These are phyloP conservation scores for Erythrophleum fordii DNA, from an alignment of 306 rosid species.

Conservation along the genomic window DNA sequence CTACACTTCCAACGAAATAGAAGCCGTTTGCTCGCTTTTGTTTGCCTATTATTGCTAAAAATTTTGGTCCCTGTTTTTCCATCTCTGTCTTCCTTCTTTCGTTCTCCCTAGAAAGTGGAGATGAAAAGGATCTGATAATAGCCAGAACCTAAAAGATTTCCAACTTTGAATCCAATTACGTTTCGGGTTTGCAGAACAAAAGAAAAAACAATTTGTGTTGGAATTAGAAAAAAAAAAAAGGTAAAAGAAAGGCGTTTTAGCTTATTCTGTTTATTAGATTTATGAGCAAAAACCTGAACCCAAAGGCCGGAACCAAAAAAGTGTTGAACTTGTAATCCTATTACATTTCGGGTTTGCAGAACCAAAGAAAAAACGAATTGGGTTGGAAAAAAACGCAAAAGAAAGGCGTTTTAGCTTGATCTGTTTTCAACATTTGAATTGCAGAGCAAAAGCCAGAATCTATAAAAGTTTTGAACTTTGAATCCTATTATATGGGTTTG, in stretches of 20 bases:
- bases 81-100: constrained; percentile 14
- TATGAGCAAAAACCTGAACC: background rate
- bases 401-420: background rate
- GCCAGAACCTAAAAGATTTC: background rate
- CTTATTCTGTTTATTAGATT: background rate
- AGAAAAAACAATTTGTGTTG: background rate
- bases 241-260: background rate
- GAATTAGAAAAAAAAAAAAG: no score
- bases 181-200: background rate
- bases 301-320: background rate
- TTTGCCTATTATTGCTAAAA: constrained; percentile 22
- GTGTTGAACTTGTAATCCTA: background rate
- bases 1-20: constrained; percentile 2
- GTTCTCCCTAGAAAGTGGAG: background rate
- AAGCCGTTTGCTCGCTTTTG: constrained; percentile 43
- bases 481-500: no score
- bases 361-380: background rate
- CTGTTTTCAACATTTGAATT: background rate
- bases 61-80: background rate
- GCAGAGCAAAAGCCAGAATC: background rate
- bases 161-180: background rate
- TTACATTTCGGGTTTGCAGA: background rate
- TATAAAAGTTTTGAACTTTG: background rate
- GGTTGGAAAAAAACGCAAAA: background rate
- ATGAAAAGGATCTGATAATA: background rate